Evolutionary conservation across 106 monocot species (phyloP).

Genomic region (Dendrobium nobile): DNA sequence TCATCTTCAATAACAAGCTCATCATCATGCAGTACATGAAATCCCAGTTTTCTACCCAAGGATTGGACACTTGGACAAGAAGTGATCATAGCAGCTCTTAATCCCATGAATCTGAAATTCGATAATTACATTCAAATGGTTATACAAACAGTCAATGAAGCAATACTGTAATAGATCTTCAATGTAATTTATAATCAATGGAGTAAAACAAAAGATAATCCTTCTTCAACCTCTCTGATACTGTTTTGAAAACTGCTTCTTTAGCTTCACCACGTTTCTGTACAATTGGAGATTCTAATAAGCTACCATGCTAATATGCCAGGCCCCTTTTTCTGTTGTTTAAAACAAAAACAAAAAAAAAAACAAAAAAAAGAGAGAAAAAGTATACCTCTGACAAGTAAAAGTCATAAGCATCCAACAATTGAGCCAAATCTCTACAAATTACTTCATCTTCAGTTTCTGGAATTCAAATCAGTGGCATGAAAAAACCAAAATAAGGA

Average conservation of each 20-base stretch:
- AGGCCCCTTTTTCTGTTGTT: too few species aligned
- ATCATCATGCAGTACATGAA: conserved; percentile 34
- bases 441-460: conserved; percentile 43
- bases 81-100: conserved; percentile 68
- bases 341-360: too few species aligned
- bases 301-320: background rate
- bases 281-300: conserved; percentile 7
- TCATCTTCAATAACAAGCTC: conserved; percentile 21
- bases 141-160: background rate
- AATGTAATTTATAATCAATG: background rate
- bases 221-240: conserved; percentile 45
- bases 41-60: conserved; percentile 58
- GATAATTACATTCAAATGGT: background rate
- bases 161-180: background rate
- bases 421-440: conserved; percentile 66
- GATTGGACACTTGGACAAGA: conserved; percentile 31
- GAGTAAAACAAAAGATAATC: background rate
- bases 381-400: conserved; percentile 39
- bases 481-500: background rate
- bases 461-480: conserved; percentile 21
- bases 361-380: background rate
- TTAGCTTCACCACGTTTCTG: conserved; percentile 22
- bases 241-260: conserved; percentile 13
- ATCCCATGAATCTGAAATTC: conserved; percentile 73
- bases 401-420: conserved; percentile 77